phyloP scores from a whole-genome alignment of 2,329 filamentous ascomycete genomes.

The Colletotrichum sp. region DNA sequence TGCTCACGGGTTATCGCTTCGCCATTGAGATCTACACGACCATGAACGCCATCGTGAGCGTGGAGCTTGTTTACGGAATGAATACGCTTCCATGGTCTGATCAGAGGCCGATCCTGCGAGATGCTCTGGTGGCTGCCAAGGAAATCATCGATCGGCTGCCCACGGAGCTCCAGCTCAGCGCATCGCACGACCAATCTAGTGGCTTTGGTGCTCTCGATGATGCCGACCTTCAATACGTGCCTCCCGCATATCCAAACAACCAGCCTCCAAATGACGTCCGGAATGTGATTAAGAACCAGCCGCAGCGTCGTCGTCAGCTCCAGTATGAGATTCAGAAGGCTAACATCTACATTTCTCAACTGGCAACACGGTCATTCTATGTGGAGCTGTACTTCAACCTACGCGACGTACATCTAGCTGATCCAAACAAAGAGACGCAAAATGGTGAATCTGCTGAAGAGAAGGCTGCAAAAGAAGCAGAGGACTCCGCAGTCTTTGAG shows the following conservation, averaged over 20 bases:
- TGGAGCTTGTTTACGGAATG: constrained; percentile 83
- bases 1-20: constrained; percentile 81
- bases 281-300: constrained; percentile 52
- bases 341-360: constrained; percentile 83
- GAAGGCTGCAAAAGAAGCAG: constrained; percentile 41
- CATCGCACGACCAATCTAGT: constrained; percentile 38
- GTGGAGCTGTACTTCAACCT: constrained; percentile 87
- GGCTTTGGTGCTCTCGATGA: constrained; percentile 47
- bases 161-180: constrained; percentile 66
- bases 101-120: constrained; percentile 75
- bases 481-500: constrained; percentile 57
- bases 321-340: constrained; percentile 93
- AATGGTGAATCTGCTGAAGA: constrained; percentile 38
- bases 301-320: constrained; percentile 58
- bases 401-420: constrained; percentile 66
- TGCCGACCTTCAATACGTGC: constrained; percentile 55
- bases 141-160: constrained; percentile 71
- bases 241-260: constrained; percentile 51
- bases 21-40: constrained; percentile 80
- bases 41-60: constrained; percentile 78
- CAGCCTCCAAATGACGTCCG: constrained; percentile 56
- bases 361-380: constrained; percentile 82
- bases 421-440: constrained; percentile 42
- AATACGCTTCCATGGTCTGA: constrained; percentile 78
- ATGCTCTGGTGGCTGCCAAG: constrained; percentile 74